Percentiles rank a stretch among this genome's conserved stretches.
Evolutionary conservation across 2,329 filamentous ascomycete species (phyloP).

Genomic region (Aspergillus fijiensis): DNA sequence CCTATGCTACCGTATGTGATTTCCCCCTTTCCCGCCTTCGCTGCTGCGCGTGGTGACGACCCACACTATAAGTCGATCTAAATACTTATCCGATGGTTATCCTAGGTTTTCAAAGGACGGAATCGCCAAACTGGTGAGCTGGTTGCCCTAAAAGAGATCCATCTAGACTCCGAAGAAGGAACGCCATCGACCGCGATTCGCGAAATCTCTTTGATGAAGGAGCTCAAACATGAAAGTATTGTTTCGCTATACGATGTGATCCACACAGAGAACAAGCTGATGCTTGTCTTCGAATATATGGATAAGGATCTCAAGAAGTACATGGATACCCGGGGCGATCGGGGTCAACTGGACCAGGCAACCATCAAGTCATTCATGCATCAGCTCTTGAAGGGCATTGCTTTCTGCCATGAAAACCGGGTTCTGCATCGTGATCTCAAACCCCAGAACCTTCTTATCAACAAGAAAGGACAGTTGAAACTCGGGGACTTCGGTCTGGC

Average conservation of each 20-base stretch:
- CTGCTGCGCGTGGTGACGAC: not conserved
- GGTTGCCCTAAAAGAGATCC: constrained; percentile 96
- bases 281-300: constrained; percentile 99
- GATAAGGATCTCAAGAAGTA: constrained; percentile 98
- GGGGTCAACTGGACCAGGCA: constrained; percentile 80
- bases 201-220: constrained; percentile 99
- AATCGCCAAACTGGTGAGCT: constrained; percentile 96
- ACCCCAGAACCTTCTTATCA: constrained; percentile 94
- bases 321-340: constrained; percentile 91
- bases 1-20: constrained; percentile 84
- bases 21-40: not conserved
- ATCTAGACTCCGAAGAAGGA: constrained; percentile 96
- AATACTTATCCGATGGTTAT: constrained; percentile 23
- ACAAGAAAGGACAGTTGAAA: constrained; percentile 85
- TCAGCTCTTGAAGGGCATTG: constrained; percentile 90
- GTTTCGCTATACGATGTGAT: constrained; percentile 97
- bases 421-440: constrained; percentile 95
- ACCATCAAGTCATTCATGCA: constrained; percentile 99
- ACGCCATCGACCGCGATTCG: constrained; percentile 96
- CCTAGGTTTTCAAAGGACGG: constrained; percentile 95
- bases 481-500: constrained; percentile 93
- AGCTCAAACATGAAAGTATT: constrained; percentile 98
- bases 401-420: constrained; percentile 96
- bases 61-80: not conserved
- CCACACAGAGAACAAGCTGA: constrained; percentile 98